Percentiles rank a stretch among this genome's conserved stretches.
These are phyloP conservation scores for Sistotremastrum niveocremeum DNA, from an alignment of 768 basidiomycete species.

Conservation along the genomic window DNA sequence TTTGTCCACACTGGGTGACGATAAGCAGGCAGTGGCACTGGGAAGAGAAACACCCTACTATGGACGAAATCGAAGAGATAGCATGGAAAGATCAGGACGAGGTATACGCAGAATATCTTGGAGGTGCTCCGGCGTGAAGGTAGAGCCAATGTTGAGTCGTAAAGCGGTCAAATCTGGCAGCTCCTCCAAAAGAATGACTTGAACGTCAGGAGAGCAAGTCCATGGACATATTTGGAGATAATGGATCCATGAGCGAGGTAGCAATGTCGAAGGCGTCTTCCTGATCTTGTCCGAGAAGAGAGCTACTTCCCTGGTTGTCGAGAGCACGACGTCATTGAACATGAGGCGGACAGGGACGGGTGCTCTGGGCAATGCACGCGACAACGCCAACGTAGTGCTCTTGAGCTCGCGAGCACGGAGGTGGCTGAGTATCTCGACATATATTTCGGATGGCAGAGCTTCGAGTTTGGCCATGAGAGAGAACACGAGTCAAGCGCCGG, in stretches of 20 bases:
- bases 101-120: conserved; percentile 50
- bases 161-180: conserved; percentile 39
- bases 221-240: conserved; percentile 45
- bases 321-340: conserved; percentile 44
- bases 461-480: background rate
- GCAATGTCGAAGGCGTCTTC: background rate
- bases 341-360: conserved; percentile 44
- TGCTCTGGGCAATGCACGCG: conserved; percentile 45
- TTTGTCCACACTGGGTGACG: conserved; percentile 39
- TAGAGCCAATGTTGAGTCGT: conserved; percentile 53
- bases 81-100: conserved; percentile 28
- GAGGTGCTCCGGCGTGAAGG: conserved; percentile 72
- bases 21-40: background rate
- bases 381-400: conserved; percentile 42
- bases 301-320: conserved; percentile 32
- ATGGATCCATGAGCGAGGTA: conserved; percentile 28
- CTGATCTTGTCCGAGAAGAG: background rate
- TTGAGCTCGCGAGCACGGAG: conserved; percentile 35
- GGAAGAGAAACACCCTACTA: conserved; percentile 40
- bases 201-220: conserved; percentile 60
- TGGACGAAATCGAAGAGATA: conserved; percentile 68
- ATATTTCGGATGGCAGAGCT: conserved; percentile 52
- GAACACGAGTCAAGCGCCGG: no score
- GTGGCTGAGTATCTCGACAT: conserved; percentile 40
- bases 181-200: conserved; percentile 52